Evolutionary conservation across 2,329 filamentous ascomycete genomes (phyloP).

Genomic region (Diaporthe destruens): DNA sequence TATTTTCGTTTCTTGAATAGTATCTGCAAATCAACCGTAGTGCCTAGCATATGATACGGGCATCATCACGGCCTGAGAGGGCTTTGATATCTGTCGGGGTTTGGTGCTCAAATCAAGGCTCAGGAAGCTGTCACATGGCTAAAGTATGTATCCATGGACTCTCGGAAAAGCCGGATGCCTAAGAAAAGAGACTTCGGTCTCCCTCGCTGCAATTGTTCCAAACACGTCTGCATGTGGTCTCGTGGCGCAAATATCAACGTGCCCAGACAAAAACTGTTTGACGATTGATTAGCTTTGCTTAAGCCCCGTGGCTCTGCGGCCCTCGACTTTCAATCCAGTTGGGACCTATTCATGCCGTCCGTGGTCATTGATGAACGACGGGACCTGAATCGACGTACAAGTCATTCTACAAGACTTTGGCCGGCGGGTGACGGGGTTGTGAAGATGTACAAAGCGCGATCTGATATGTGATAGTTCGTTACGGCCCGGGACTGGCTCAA

Average conservation of each 20-base stretch:
- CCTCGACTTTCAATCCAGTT: background rate
- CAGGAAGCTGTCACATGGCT: background rate
- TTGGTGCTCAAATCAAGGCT: background rate
- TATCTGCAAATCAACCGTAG: background rate
- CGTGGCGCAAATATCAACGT: background rate
- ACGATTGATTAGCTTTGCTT: background rate
- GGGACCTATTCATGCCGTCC: background rate
- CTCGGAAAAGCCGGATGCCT: background rate
- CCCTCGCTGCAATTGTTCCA: background rate
- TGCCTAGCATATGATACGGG: background rate
- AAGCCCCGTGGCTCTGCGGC: background rate
- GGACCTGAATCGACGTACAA: background rate
- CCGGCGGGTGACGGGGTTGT: background rate
- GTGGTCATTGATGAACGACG: background rate
- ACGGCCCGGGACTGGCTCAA: background rate
- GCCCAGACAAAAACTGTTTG: background rate
- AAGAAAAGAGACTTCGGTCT: background rate
- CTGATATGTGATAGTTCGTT: constrained; percentile 10
- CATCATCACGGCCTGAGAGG: background rate
- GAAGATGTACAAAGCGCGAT: background rate
- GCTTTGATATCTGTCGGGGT: background rate
- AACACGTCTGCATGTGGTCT: too few relatives aligned
- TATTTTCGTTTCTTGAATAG: background rate
- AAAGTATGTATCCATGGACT: background rate
- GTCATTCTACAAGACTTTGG: background rate